These are phyloP conservation scores for Nosema muscidifuracis DNA, from an alignment of 371 early-diverging fungal species.

Conservation along the genomic window DNA sequence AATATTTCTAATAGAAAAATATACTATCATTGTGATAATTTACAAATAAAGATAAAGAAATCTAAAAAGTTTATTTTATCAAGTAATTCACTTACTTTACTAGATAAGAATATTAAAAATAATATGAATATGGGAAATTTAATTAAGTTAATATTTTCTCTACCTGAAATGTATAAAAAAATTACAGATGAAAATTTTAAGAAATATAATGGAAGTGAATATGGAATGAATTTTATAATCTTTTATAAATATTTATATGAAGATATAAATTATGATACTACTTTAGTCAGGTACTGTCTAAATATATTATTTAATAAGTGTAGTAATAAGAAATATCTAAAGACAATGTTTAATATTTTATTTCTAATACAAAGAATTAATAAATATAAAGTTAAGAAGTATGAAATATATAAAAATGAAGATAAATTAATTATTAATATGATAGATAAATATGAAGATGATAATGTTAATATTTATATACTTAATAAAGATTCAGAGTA, in stretches of 20 bases:
- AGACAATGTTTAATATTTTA: constrained; percentile 6
- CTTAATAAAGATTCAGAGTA: not conserved
- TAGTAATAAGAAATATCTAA: not conserved
- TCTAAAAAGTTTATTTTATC: not conserved
- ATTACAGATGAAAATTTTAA: not conserved
- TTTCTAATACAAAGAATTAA: constrained; percentile 5
- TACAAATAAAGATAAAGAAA: not conserved
- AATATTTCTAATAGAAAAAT: too few relatives aligned
- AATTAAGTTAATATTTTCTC: not conserved
- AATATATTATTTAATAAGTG: not conserved
- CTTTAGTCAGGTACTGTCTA: not conserved
- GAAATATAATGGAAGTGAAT: not conserved
- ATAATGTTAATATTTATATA: not conserved
- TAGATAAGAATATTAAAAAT: not conserved
- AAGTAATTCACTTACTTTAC: not conserved
- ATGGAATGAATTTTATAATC: not conserved
- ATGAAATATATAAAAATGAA: not conserved
- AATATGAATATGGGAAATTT: not conserved
- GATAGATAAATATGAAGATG: too few relatives aligned
- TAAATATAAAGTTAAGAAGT: not conserved
- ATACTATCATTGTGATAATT: not conserved
- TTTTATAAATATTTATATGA: not conserved
- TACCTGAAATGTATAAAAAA: constrained; percentile 1
- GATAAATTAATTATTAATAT: not conserved
- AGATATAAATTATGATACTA: not conserved